phyloP scores from a whole-genome alignment of 345 rosid species.

The Gossypium anomalum region DNA sequence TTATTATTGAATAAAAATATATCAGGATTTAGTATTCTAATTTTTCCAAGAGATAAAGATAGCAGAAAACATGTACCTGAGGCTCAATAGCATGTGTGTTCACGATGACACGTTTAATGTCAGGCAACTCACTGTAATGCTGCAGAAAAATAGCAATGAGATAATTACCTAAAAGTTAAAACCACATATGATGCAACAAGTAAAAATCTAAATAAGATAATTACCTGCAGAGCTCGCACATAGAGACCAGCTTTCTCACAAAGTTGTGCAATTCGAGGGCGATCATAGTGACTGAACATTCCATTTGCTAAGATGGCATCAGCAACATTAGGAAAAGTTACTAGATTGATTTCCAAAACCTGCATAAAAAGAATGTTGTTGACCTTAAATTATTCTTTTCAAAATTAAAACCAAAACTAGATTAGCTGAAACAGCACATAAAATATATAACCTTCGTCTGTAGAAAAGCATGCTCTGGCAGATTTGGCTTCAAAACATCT shows the following conservation, averaged over 20 bases:
- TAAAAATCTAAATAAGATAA: constrained; percentile 4
- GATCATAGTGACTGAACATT: constrained; percentile 98
- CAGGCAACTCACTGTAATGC: constrained; percentile 96
- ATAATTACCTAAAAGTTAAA: background rate
- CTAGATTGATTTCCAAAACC: constrained; percentile 98
- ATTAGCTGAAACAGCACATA: background rate
- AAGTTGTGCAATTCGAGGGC: constrained; percentile 94
- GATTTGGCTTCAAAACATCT: constrained; percentile 94
- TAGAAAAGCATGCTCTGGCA: constrained; percentile 86
- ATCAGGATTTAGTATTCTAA: background rate
- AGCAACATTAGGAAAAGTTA: constrained; percentile 98
- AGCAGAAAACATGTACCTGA: constrained; percentile 51
- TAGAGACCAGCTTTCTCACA: constrained; percentile 99
- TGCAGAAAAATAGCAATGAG: constrained; percentile 35
- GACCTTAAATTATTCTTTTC: background rate
- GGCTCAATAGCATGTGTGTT: constrained; percentile 99
- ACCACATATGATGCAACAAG: background rate
- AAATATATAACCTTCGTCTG: constrained; percentile 70
- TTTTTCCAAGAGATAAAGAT: constrained; percentile 16
- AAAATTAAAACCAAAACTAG: background rate
- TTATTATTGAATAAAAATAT: constrained; percentile 8
- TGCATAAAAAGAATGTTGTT: constrained; percentile 28
- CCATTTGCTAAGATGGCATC: constrained; percentile 96
- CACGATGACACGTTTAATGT: constrained; percentile 97
- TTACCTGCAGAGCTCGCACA: constrained; percentile 85